A percentile compares a stretch with the other conserved stretches of the same genome.
Evolutionary conservation across 2,329 filamentous ascomycete species (phyloP).

Genomic region (Spiromastix sp.): DNA sequence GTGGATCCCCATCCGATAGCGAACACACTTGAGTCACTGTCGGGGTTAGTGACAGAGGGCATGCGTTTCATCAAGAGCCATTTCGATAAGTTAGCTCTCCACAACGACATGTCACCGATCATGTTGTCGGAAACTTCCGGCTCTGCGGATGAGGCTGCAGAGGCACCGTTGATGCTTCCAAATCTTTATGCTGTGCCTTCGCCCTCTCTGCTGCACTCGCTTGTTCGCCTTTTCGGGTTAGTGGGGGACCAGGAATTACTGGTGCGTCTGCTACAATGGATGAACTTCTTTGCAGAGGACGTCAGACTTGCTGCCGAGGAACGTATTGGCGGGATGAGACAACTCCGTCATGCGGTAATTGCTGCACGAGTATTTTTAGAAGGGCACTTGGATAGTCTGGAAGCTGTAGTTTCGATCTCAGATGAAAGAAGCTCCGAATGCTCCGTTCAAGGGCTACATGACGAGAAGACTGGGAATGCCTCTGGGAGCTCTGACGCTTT

Average conservation of each 20-base stretch:
- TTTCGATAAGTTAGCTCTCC: constrained; percentile 27
- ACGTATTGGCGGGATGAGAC: constrained; percentile 24
- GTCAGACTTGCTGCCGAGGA: constrained; percentile 27
- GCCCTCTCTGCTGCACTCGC: constrained; percentile 30
- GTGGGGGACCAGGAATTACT: constrained; percentile 30
- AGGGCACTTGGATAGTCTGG: constrained; percentile 15
- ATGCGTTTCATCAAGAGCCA: constrained; percentile 23
- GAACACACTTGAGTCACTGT: not conserved
- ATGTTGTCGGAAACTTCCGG: not conserved
- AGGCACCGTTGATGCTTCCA: constrained; percentile 15
- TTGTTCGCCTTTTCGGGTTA: constrained; percentile 31
- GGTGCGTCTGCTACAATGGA: constrained; percentile 32
- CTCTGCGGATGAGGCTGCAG: not conserved
- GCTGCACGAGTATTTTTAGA: constrained; percentile 33
- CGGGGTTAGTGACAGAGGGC: constrained; percentile 19
- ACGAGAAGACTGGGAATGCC: not conserved
- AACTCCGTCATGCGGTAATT: constrained; percentile 30
- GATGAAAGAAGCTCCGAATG: not conserved
- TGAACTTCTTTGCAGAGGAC: constrained; percentile 23
- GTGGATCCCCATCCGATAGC: not conserved
- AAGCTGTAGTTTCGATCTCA: not conserved
- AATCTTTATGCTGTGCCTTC: constrained; percentile 25
- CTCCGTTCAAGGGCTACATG: not conserved
- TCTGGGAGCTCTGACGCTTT: constrained; percentile 18
- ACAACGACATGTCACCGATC: constrained; percentile 11